Percentiles rank a stretch among this genome's conserved stretches.
phyloP scores from a whole-genome alignment of 2,329 filamentous ascomycete species.

The Nemania sp. region DNA sequence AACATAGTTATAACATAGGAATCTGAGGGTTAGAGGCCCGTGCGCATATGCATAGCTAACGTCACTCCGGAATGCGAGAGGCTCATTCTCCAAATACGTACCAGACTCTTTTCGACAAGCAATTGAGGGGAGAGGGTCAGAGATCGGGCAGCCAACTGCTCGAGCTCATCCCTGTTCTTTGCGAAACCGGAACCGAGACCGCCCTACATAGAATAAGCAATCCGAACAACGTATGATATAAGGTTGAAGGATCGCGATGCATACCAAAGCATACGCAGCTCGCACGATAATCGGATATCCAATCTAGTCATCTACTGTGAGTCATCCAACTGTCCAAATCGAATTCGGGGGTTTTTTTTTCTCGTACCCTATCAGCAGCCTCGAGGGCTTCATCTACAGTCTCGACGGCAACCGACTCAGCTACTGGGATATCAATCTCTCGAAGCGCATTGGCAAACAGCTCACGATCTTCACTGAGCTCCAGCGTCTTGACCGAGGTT shows the following conservation, averaged over 20 bases:
- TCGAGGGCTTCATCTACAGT: slow-evolving; percentile 93
- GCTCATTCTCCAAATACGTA: not conserved
- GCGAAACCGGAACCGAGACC: slow-evolving; percentile 97
- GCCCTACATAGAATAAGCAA: slow-evolving; percentile 58
- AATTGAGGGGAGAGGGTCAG: slow-evolving; percentile 96
- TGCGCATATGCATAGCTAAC: not conserved
- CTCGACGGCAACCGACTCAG: slow-evolving; percentile 91
- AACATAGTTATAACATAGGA: not conserved
- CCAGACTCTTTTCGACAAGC: slow-evolving; percentile 93
- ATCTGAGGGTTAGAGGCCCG: not conserved
- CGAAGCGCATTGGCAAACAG: slow-evolving; percentile 95
- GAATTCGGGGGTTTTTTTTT: not conserved
- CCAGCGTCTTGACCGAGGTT: slow-evolving; percentile 92
- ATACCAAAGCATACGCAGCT: slow-evolving; percentile 85
- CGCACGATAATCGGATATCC: slow-evolving; percentile 99
- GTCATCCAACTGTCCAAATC: not conserved
- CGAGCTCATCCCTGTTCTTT: slow-evolving; percentile 91
- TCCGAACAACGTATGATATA: not conserved
- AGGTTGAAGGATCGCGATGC: not conserved
- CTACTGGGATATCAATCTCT: slow-evolving; percentile 97
- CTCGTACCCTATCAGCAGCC: slow-evolving; percentile 78
- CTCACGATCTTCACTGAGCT: slow-evolving; percentile 95
- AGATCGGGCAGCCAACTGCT: slow-evolving; percentile 91
- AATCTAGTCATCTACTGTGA: not conserved
- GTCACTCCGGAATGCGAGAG: too few species aligned